Percentiles rank a stretch among this genome's conserved stretches.
phyloP scores from a whole-genome alignment of 2,329 filamentous ascomycete species.

The Xylariaceae sp. region DNA sequence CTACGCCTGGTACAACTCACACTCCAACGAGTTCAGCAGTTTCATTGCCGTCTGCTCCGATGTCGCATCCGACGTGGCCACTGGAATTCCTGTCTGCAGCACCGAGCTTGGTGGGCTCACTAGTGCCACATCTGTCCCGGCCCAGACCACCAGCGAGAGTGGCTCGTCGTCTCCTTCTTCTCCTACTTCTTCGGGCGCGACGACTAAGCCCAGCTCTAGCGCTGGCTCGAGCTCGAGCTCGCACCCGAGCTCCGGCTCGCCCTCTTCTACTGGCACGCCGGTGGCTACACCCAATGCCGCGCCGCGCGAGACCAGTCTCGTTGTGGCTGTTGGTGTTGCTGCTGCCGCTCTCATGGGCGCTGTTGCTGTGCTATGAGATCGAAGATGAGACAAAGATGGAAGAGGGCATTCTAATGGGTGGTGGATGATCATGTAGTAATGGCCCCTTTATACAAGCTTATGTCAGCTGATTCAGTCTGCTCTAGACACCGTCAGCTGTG shows the following conservation, averaged over 20 bases:
- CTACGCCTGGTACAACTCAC: conserved; percentile 29
- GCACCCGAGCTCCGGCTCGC: conserved; percentile 9
- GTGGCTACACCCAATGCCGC: conserved; percentile 15
- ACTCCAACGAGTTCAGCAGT: conserved; percentile 30
- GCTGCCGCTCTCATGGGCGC: conserved; percentile 31
- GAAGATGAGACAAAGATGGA: background rate
- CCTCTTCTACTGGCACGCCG: conserved; percentile 1
- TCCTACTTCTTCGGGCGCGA: background rate
- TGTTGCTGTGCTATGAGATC: conserved; percentile 28
- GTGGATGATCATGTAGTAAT: no score
- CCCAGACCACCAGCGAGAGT: background rate
- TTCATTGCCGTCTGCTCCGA: conserved; percentile 29
- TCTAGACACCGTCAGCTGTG: no score
- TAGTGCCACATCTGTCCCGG: background rate
- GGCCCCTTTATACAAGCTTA: no score
- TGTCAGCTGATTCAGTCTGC: no score
- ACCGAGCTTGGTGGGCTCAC: background rate
- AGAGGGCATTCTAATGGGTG: no score
- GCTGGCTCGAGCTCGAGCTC: background rate
- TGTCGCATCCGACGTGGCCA: conserved; percentile 15
- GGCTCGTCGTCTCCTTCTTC: no score
- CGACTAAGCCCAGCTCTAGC: background rate
- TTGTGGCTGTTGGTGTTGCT: conserved; percentile 23
- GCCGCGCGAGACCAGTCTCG: conserved; percentile 29
- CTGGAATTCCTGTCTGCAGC: conserved; percentile 28